Evolutionary conservation across 75 land plant species (phyloP).

Genomic region (Ceratopteris richardii): DNA sequence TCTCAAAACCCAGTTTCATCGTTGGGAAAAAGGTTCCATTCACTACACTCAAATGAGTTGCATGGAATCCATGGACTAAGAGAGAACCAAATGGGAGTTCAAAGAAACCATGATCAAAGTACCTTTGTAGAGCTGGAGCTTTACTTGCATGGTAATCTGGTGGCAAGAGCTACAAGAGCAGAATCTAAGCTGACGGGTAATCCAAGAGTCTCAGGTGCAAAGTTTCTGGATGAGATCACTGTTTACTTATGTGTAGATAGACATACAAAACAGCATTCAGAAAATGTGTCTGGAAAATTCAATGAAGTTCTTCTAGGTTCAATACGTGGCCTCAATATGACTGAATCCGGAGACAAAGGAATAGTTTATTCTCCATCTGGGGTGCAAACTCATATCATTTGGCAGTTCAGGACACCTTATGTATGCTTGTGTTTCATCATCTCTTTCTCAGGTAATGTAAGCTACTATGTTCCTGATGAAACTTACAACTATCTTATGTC

Average conservation of each 20-base stretch:
- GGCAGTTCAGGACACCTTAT: conserved; percentile 72
- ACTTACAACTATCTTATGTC: too few relatives aligned
- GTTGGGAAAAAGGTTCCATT: too few relatives aligned
- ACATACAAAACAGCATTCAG: background rate
- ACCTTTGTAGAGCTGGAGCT: conserved; percentile 58
- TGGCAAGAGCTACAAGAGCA: conserved; percentile 64
- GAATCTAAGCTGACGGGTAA: conserved; percentile 9
- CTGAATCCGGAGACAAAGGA: conserved; percentile 50
- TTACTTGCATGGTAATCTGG: conserved; percentile 63
- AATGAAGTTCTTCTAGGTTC: conserved; percentile 41
- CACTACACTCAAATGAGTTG: too few relatives aligned
- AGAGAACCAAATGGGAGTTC: too few relatives aligned
- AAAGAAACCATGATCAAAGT: conserved; percentile 4
- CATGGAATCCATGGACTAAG: too few relatives aligned
- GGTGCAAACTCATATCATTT: conserved; percentile 57
- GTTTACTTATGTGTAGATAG: conserved; percentile 5
- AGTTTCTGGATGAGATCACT: conserved; percentile 19
- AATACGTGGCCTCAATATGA: conserved; percentile 59
- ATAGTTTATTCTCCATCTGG: conserved; percentile 50
- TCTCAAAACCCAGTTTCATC: too few relatives aligned
- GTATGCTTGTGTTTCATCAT: conserved; percentile 27
- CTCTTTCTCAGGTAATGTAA: background rate
- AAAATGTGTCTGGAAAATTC: background rate
- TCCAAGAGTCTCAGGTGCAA: conserved; percentile 34
- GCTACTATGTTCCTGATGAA: background rate